A percentile compares a stretch with the other conserved stretches of the same genome.
Conservation (phyloP, 164 flowering plant species). For the Dillenia turbinata region DNA sequence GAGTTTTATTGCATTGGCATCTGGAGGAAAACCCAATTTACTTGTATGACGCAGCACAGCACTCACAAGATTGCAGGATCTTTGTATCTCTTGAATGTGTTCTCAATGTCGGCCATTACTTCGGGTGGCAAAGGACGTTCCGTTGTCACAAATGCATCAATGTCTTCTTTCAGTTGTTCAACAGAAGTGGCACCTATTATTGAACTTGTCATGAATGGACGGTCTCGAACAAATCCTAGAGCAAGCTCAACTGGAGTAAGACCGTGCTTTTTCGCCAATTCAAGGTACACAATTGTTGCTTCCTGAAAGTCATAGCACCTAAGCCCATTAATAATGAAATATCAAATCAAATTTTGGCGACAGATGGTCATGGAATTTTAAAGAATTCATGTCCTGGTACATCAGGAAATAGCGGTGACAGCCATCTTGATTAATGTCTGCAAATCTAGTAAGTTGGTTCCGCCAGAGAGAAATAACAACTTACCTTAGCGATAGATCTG, state of each 20-base stretch:
- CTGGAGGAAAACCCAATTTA: not conserved
- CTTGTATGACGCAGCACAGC: not conserved
- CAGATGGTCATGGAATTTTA: no score
- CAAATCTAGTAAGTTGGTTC: not conserved
- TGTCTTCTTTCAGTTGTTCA: slow-evolving; percentile 79
- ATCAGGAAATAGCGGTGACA: no score
- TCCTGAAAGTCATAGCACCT: slow-evolving; percentile 43
- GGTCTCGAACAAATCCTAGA: slow-evolving; percentile 78
- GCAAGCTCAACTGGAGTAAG: slow-evolving; percentile 77
- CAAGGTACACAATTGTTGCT: slow-evolving; percentile 57
- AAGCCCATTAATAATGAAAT: no score
- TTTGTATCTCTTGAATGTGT: slow-evolving; percentile 60
- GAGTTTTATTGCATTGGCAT: no score
- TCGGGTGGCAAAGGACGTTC: slow-evolving; percentile 74
- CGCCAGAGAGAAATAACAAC: not conserved
- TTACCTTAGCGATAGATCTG: slow-evolving; percentile 75
- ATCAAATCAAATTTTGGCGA: no score
- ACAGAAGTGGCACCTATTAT: slow-evolving; percentile 88
- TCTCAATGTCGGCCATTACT: slow-evolving; percentile 59
- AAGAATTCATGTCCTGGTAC: no score
- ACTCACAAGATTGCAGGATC: slow-evolving; percentile 63
- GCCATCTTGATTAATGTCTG: no score
- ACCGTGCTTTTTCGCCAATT: slow-evolving; percentile 73
- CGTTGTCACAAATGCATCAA: slow-evolving; percentile 63
- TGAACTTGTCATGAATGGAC: slow-evolving; percentile 89